phyloP scores from a whole-genome alignment of 176 grass and related monocot species.

The Elymus sibiricus region DNA sequence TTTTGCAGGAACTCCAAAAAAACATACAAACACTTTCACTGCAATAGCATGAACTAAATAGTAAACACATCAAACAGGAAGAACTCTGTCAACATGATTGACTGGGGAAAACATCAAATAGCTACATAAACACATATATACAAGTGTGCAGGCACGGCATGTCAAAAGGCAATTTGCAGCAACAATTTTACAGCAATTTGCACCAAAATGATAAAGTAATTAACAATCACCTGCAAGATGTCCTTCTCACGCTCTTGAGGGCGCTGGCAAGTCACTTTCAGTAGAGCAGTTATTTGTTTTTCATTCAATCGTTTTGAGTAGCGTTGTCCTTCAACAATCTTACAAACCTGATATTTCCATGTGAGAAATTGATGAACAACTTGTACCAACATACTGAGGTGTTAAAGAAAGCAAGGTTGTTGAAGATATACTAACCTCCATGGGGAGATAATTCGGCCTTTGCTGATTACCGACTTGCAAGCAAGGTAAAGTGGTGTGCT shows the following conservation, averaged over 20 bases:
- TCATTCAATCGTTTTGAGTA: conserved; percentile 92
- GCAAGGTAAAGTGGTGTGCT: conserved; percentile 85
- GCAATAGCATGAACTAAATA: neutral
- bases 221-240: conserved; percentile 66
- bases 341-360: conserved; percentile 64
- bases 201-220: neutral
- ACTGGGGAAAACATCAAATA: neutral
- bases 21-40: neutral
- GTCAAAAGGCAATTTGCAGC: neutral
- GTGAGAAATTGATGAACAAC: conserved; percentile 19
- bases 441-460: conserved; percentile 91
- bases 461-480: conserved; percentile 97
- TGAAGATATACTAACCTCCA: conserved; percentile 57
- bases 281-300: conserved; percentile 89
- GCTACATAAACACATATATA: neutral
- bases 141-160: neutral
- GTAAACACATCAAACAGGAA: neutral
- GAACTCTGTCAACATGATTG: conserved; percentile 2
- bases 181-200: conserved; percentile 5
- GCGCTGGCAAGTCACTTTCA: conserved; percentile 91
- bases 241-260: conserved; percentile 76
- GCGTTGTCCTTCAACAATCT: conserved; percentile 89
- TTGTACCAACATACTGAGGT: conserved; percentile 13
- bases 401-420: neutral
- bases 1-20: neutral